Percentiles rank a stretch among this genome's conserved stretches.
Evolutionary conservation across 73 alveolate genomes (phyloP).

Genomic region (Breviolum minutum): DNA sequence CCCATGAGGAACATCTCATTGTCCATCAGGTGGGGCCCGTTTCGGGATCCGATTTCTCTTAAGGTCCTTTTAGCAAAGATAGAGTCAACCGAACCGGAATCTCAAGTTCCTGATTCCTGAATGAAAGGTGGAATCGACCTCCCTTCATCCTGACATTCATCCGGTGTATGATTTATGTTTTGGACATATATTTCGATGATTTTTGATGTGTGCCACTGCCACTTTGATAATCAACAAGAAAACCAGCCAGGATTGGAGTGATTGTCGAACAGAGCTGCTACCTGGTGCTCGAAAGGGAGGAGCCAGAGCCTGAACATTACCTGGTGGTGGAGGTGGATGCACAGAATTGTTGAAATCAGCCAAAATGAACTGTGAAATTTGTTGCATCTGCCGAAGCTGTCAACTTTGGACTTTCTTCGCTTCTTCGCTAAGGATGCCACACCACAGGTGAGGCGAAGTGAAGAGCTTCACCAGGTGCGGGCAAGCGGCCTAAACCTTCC

Average conservation of each 20-base stretch:
- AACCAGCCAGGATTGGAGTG: constrained; percentile 68
- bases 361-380: not conserved
- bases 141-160: no score
- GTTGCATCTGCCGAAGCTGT: not conserved
- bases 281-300: constrained; percentile 83
- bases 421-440: constrained; percentile 34
- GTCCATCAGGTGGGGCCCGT: constrained; percentile 38
- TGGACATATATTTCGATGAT: no score
- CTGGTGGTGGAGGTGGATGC: not conserved
- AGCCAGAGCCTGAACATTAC: not conserved
- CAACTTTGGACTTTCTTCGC: not conserved
- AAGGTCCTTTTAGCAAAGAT: no score
- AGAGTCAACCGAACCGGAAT: not conserved
- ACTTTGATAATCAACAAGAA: not conserved
- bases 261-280: constrained; percentile 87
- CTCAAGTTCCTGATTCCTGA: no score
- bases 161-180: no score
- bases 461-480: constrained; percentile 85
- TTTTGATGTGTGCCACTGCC: not conserved
- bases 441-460: constrained; percentile 55
- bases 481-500: not conserved
- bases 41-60: not conserved
- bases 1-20: constrained; percentile 84
- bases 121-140: no score
- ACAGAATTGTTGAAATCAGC: not conserved